A percentile compares a stretch with the other conserved stretches of the same genome.
Conservation (phyloP, 2,329 filamentous ascomycete species). For the Curvularia spicifera region DNA sequence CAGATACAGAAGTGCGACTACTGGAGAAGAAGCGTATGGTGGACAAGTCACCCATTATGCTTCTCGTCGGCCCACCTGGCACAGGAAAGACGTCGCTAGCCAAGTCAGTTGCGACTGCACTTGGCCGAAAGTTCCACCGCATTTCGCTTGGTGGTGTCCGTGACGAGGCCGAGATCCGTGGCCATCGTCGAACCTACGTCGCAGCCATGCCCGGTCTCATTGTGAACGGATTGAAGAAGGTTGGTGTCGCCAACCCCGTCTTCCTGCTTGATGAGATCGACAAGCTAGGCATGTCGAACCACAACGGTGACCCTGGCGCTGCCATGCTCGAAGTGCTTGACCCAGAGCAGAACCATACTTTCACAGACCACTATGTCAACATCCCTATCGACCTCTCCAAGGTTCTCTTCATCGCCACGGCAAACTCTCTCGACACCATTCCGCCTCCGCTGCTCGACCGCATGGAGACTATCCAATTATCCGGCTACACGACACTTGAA, state of each 20-base stretch:
- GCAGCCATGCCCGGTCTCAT: conserved; percentile 98
- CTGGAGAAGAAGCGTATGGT: conserved; percentile 83
- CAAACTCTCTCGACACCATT: conserved; percentile 93
- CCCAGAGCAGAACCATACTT: conserved; percentile 94
- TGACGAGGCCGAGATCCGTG: conserved; percentile 95
- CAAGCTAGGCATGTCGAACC: conserved; percentile 89
- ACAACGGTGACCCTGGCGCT: conserved; percentile 93
- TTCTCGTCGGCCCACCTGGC: conserved; percentile 90
- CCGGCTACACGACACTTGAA: conserved; percentile 95
- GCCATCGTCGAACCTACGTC: conserved; percentile 93
- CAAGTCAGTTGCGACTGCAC: conserved; percentile 86
- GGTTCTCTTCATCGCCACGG: conserved; percentile 96
- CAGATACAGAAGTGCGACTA: conserved; percentile 69
- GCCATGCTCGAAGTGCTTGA: conserved; percentile 98
- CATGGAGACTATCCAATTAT: conserved; percentile 94
- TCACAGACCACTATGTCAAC: conserved; percentile 95
- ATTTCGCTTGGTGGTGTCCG: conserved; percentile 95
- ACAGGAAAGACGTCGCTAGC: conserved; percentile 96
- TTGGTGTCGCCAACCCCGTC: conserved; percentile 92
- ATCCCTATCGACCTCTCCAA: conserved; percentile 96
- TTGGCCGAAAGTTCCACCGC: conserved; percentile 94
- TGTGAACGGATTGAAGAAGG: conserved; percentile 92
- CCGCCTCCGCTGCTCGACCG: conserved; percentile 91
- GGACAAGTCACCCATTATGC: conserved; percentile 94
- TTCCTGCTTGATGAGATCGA: conserved; percentile 97